A percentile compares a stretch with the other conserved stretches of the same genome.
Conservation (phyloP, 345 rosid species). For the Trapa incisa region DNA sequence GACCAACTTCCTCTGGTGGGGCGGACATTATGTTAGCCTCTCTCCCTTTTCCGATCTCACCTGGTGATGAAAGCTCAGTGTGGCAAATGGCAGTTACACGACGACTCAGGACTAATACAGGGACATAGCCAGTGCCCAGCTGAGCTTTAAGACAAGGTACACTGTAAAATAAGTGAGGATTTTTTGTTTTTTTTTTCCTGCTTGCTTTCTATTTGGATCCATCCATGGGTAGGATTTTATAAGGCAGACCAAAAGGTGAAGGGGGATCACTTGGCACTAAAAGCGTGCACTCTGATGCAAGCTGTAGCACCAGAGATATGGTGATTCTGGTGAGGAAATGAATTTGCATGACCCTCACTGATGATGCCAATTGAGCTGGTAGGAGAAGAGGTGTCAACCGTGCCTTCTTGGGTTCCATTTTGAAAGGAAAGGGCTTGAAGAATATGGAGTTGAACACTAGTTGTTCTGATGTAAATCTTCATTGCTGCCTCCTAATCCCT, state of each 20-base stretch:
- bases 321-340: conserved; percentile 4
- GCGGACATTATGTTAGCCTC: neutral
- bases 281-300: neutral
- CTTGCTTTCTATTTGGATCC: neutral
- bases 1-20: neutral
- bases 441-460: too few relatives aligned
- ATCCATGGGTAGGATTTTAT: neutral
- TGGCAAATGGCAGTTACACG: neutral
- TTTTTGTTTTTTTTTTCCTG: too few relatives aligned
- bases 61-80: neutral
- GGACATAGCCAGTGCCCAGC: neutral
- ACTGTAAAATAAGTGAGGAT: neutral
- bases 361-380: neutral
- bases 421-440: too few relatives aligned
- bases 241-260: neutral
- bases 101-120: neutral
- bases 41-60: neutral
- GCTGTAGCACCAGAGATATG: neutral
- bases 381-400: neutral
- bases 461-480: too few relatives aligned
- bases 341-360: neutral
- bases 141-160: too few relatives aligned
- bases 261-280: neutral
- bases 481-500: too few relatives aligned
- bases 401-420: neutral